Evolutionary conservation across 305 asterid genomes (phyloP).

Genomic region (Solanum hybrid): DNA sequence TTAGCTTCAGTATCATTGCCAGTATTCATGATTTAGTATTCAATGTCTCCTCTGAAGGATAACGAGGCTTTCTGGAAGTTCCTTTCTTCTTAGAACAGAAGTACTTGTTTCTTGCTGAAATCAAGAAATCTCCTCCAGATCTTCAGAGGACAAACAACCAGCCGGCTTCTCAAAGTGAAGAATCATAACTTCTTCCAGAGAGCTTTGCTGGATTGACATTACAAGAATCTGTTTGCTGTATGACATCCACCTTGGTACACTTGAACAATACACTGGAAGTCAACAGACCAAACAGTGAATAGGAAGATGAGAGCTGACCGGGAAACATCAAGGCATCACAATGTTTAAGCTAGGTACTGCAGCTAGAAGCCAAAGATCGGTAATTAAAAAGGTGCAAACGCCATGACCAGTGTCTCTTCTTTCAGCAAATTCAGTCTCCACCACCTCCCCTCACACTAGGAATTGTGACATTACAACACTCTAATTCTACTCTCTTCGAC

Average conservation of each 20-base stretch:
- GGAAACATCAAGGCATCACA: constrained; percentile 56
- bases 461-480: constrained; percentile 45
- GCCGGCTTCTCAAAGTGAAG: constrained; percentile 47
- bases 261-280: constrained; percentile 63
- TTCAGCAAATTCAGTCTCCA: constrained; percentile 70
- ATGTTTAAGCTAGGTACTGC: constrained; percentile 68
- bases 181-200: constrained; percentile 78
- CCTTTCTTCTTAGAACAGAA: constrained; percentile 56
- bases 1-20: constrained; percentile 86
- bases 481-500: background rate
- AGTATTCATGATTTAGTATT: constrained; percentile 64
- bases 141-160: constrained; percentile 35
- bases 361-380: constrained; percentile 58
- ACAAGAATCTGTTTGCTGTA: constrained; percentile 69
- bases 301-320: constrained; percentile 57
- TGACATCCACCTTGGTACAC: constrained; percentile 62
- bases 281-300: constrained; percentile 85
- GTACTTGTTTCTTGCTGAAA: constrained; percentile 77
- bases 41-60: constrained; percentile 80
- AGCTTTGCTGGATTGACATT: constrained; percentile 86
- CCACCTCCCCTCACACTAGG: constrained; percentile 89
- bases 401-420: constrained; percentile 74
- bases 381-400: constrained; percentile 66
- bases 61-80: constrained; percentile 66
- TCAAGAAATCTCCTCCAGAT: constrained; percentile 68